A percentile compares a stretch with the other conserved stretches of the same genome.
Evolutionary conservation across 768 basidiomycete genomes (phyloP).

Genomic region (Naganishia friedmannii): DNA sequence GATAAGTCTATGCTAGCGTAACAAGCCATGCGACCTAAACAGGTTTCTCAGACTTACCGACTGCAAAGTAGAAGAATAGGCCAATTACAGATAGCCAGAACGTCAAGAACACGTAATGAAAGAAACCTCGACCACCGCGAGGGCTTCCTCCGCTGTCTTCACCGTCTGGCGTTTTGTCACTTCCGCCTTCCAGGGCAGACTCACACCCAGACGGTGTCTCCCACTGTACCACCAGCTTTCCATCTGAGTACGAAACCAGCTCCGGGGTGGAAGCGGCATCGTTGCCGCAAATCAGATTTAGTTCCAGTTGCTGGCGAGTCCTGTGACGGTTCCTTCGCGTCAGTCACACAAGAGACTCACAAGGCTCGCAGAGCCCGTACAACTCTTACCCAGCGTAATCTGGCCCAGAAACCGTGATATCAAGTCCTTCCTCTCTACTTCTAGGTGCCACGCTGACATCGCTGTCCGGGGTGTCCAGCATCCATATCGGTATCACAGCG

Average conservation of each 20-base stretch:
- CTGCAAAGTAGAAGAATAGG: slow-evolving; percentile 43
- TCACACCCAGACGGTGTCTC: slow-evolving; percentile 48
- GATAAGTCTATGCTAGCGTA: background rate
- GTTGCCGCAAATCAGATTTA: slow-evolving; percentile 44
- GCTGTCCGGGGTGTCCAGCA: slow-evolving; percentile 35
- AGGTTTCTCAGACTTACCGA: slow-evolving; percentile 39
- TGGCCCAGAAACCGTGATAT: slow-evolving; percentile 44
- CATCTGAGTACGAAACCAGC: slow-evolving; percentile 43
- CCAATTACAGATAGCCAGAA: slow-evolving; percentile 46
- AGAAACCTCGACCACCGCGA: slow-evolving; percentile 43
- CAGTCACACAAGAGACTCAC: background rate
- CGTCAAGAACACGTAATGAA: slow-evolving; percentile 37
- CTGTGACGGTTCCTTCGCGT: slow-evolving; percentile 11
- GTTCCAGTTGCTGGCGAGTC: slow-evolving; percentile 42
- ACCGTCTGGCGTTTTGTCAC: background rate
- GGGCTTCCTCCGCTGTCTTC: slow-evolving; percentile 7
- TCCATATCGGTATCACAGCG: slow-evolving; percentile 50
- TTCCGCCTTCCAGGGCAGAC: background rate
- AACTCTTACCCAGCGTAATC: slow-evolving; percentile 49
- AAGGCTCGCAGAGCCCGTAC: background rate
- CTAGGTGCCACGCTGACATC: slow-evolving; percentile 37
- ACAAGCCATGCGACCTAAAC: background rate
- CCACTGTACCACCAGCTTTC: slow-evolving; percentile 45
- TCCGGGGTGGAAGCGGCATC: slow-evolving; percentile 35
- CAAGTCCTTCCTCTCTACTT: slow-evolving; percentile 41